Evolutionary conservation across 495 filamentous ascomycete species (phyloP).

Genomic region (Xylaria venustula): DNA sequence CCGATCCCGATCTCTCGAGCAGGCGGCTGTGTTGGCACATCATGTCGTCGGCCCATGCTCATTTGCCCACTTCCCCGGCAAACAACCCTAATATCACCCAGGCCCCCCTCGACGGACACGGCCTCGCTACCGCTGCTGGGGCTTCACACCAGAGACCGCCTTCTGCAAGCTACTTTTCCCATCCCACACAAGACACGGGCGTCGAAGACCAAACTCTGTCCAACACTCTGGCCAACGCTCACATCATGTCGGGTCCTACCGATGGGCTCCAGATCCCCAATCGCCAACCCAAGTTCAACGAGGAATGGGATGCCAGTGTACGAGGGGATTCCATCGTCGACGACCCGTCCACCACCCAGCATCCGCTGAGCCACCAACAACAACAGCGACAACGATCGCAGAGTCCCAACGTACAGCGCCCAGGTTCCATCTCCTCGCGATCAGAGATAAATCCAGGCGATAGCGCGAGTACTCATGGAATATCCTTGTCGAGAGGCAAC

Average conservation of each 20-base stretch:
- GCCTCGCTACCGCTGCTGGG: constrained; percentile 11
- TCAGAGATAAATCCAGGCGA: constrained; percentile 41
- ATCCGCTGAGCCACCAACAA: constrained; percentile 18
- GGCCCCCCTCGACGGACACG: constrained; percentile 17
- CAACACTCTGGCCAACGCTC: constrained; percentile 43
- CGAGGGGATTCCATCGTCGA: constrained; percentile 62
- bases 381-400: constrained; percentile 17
- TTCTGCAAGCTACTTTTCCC: constrained; percentile 22
- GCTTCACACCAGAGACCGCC: constrained; percentile 16
- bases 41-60: constrained; percentile 21
- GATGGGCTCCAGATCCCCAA: constrained; percentile 17
- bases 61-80: constrained; percentile 13
- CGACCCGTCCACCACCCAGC: constrained; percentile 23
- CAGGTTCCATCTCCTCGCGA: constrained; percentile 49
- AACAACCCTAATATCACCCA: constrained; percentile 24
- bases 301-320: constrained; percentile 70
- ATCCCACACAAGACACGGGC: constrained; percentile 22
- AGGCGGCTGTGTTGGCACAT: constrained; percentile 15
- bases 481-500: constrained; percentile 62
- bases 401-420: constrained; percentile 44
- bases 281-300: constrained; percentile 52
- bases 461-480: constrained; percentile 29
- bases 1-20: background rate
- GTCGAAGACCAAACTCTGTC: constrained; percentile 39
- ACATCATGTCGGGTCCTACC: constrained; percentile 29